phyloP scores from a whole-genome alignment of 495 filamentous ascomycete genomes.

The Penicillium canescens region DNA sequence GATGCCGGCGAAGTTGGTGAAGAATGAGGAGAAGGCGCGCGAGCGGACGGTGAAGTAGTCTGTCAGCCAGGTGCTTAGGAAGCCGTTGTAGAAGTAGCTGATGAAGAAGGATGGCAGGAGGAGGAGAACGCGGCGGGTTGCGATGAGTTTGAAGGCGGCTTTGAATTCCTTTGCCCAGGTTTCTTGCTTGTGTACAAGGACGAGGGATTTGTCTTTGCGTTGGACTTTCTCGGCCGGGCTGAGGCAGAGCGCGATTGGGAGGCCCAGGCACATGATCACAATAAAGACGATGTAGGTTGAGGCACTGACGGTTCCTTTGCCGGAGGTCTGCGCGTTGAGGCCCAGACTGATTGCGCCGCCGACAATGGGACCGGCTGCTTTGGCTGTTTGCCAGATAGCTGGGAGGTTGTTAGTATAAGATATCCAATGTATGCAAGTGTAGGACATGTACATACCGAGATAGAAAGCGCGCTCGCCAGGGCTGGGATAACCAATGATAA shows the following conservation, averaged over 20 bases:
- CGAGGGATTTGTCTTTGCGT: conserved; percentile 30
- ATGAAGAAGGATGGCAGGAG: conserved; percentile 36
- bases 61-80: conserved; percentile 34
- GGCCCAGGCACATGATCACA: conserved; percentile 36
- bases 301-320: conserved; percentile 25
- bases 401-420: neutral
- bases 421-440: neutral
- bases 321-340: conserved; percentile 26
- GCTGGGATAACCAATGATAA: conserved; percentile 64
- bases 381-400: conserved; percentile 38
- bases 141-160: conserved; percentile 25
- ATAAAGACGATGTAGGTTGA: conserved; percentile 36
- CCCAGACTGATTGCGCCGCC: conserved; percentile 35
- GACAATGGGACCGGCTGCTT: conserved; percentile 32
- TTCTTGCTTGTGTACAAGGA: conserved; percentile 29
- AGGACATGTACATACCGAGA: conserved; percentile 15
- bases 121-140: conserved; percentile 28
- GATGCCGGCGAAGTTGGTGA: conserved; percentile 37
- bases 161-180: conserved; percentile 33
- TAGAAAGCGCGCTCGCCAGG: conserved; percentile 57
- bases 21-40: conserved; percentile 35
- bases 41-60: conserved; percentile 35
- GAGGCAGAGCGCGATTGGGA: conserved; percentile 28
- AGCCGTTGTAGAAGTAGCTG: conserved; percentile 40
- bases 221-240: conserved; percentile 35